Base-by-base conservation (phyloP, 768 basidiomycete species). In the Cubamyces sp. region DNA sequence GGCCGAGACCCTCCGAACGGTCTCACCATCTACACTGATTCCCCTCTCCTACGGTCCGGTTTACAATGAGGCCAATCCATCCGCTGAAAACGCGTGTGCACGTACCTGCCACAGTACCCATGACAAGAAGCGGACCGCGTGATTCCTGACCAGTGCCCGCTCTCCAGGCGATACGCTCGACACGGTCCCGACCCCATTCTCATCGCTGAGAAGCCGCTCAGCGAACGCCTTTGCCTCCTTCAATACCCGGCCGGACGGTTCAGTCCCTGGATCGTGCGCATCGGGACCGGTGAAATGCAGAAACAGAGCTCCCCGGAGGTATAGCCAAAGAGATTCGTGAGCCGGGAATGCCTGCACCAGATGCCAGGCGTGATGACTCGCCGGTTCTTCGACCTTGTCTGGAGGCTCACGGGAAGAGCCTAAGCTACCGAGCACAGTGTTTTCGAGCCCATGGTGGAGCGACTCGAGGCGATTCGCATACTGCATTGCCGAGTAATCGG, bases 261-360 rank as follows among this genome's bases (percentile, higher is more conserved):
- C 34, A 34, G 34, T 40, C 7, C 2, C 15, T 1, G 39, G 3
- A 2, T 3, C 23, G 9, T 15, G 12, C 34, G 25, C 28, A 1
- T 12, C 15, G 21, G 16, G 28, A 4, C 14, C n/a, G 40, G 39
- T 11, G 61, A 42, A 12, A 3, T 45, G 12, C 14, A 18, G 19
- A 2, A 37, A 9, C 37, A 63, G 6, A 5, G 61, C 61, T 8
- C 58, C 67, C 19, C 84, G 80, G 47, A 86, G 63, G 73, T 86
- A 88, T 64, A 85, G 74, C 87, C 88, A 90, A 18, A 89, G 76
- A 0, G 88, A 73, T 68, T 90, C 86, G 61, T 87, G 84, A 25
- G 75, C 64, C 1, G 88, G 84, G 67, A 82, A 89, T 19, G 76
- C 67, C 12, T 64, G 64, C 18, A 88, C 70, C 19, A 90, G 79